Conservation (phyloP, 225 moss, liverwort and hornwort species). For the Pleurozium schreberi region DNA sequence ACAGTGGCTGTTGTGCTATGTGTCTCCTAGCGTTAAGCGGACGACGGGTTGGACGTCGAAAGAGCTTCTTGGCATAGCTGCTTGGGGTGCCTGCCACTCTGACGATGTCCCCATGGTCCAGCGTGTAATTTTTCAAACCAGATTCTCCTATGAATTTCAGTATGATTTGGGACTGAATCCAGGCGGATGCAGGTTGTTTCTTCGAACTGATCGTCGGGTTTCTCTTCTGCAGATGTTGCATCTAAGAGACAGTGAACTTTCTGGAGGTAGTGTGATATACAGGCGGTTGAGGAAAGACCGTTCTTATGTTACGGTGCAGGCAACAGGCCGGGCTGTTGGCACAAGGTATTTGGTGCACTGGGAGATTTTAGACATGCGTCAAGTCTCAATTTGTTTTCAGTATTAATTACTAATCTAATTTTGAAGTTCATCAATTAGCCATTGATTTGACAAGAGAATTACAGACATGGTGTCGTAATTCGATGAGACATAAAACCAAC, state of each 20-base stretch:
- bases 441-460: neutral
- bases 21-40: slow-evolving; percentile 40
- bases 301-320: slow-evolving; percentile 41
- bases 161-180: neutral
- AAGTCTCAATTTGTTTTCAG: neutral
- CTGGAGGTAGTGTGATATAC: slow-evolving; percentile 39
- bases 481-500: neutral
- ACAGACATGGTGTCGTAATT: neutral
- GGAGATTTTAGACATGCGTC: neutral
- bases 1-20: slow-evolving; percentile 52
- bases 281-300: slow-evolving; percentile 45
- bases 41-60: slow-evolving; percentile 49
- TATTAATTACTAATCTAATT: neutral
- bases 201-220: neutral
- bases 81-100: slow-evolving; percentile 54
- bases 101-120: slow-evolving; percentile 37
- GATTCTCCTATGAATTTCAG: neutral
- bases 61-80: slow-evolving; percentile 50
- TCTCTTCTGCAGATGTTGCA: slow-evolving; percentile 36
- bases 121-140: slow-evolving; percentile 21
- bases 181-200: neutral
- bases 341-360: slow-evolving; percentile 31
- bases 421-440: neutral
- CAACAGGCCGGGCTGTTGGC: slow-evolving; percentile 53
- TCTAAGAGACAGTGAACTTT: slow-evolving; percentile 25